Percentiles rank a stretch among this genome's conserved stretches.
Conservation (phyloP, 495 filamentous ascomycete species). For the Podospora pseudoanserina region DNA sequence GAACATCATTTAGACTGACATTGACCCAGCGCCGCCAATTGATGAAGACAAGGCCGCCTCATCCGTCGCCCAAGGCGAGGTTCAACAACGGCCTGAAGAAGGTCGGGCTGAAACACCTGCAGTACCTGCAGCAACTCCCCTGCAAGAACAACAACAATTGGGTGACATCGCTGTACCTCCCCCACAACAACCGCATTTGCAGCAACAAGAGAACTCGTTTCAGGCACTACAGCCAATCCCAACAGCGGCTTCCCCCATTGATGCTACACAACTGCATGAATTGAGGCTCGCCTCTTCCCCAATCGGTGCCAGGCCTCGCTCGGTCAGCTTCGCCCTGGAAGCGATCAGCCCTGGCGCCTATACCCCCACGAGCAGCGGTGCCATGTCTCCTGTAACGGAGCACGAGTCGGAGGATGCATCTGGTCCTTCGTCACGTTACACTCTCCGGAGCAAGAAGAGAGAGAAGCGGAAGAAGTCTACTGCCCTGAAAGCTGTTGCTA, state of each 20-base stretch:
- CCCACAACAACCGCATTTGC: neutral
- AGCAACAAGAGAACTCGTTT: neutral
- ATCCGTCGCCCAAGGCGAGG: neutral
- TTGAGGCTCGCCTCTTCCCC: neutral
- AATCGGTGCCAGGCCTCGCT: neutral
- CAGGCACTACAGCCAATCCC: neutral
- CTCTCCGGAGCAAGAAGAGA: constrained; percentile 29
- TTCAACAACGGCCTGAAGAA: neutral
- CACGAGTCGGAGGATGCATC: constrained; percentile 11
- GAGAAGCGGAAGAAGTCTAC: constrained; percentile 24
- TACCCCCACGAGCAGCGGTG: constrained; percentile 5
- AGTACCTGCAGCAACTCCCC: neutral
- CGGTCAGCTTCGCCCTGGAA: neutral
- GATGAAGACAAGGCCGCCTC: neutral
- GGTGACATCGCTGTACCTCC: neutral
- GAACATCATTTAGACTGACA: neutral
- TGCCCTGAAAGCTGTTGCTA: constrained; percentile 20
- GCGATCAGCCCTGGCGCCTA: constrained; percentile 5
- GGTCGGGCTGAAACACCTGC: neutral
- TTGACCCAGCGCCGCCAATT: neutral
- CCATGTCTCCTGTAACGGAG: constrained; percentile 18
- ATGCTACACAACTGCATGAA: constrained; percentile 6
- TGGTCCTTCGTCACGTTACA: constrained; percentile 19
- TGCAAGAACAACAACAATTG: constrained; percentile 1
- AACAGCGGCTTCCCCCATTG: neutral